Conservation (phyloP, 192 early-diverging fungal species). For the Kappamyces sp. region DNA sequence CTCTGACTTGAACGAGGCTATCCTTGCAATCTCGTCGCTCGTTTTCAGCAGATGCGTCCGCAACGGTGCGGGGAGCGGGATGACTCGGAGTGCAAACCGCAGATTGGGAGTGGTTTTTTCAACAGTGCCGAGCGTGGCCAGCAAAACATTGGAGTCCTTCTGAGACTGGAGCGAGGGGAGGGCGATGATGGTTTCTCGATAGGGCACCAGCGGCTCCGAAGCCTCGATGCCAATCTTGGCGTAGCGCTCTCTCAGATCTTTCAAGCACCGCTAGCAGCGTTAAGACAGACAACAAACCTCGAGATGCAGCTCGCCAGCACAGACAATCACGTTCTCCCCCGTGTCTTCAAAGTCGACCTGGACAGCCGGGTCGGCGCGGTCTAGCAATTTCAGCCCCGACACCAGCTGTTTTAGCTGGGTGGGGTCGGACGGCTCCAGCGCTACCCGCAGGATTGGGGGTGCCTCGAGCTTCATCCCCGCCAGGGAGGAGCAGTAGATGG, state of each 20-base stretch:
- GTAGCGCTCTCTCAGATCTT: constrained; percentile 89
- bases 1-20: no score
- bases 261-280: constrained; percentile 69
- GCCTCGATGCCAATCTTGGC: constrained; percentile 91
- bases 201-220: constrained; percentile 93
- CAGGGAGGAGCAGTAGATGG: constrained; percentile 68
- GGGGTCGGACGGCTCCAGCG: constrained; percentile 87
- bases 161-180: constrained; percentile 5
- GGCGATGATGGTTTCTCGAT: constrained; percentile 82
- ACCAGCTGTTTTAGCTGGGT: constrained; percentile 80
- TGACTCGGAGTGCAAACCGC: constrained; percentile 56
- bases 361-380: constrained; percentile 92
- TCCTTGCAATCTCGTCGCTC: constrained; percentile 45
- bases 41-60: constrained; percentile 45
- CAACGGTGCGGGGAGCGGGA: constrained; percentile 64
- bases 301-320: constrained; percentile 94
- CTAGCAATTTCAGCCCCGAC: constrained; percentile 80
- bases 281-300: constrained; percentile 44
- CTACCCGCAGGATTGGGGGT: constrained; percentile 93
- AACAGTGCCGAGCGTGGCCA: constrained; percentile 53
- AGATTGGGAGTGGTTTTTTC: constrained; percentile 52
- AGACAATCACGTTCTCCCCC: constrained; percentile 93
- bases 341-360: constrained; percentile 88
- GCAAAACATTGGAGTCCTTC: constrained; percentile 12
- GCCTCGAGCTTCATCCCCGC: constrained; percentile 57